Evolutionary conservation across 768 basidiomycete genomes (phyloP).

Genomic region (Phanerodontia chrysosporium): DNA sequence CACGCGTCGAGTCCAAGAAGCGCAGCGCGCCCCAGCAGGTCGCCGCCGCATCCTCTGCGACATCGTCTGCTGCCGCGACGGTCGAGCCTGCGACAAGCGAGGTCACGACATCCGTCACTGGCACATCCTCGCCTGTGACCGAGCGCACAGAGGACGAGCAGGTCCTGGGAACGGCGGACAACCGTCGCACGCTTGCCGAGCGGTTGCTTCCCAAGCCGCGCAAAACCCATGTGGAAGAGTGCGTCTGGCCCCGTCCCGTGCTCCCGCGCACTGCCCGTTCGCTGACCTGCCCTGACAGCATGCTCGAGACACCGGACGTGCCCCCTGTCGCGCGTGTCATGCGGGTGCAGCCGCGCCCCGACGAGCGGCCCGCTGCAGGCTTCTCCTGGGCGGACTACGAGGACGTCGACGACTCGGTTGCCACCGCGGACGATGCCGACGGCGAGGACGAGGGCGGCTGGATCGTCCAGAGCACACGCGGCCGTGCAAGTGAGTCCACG

Average conservation of each 20-base stretch:
- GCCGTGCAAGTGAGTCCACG: conserved; percentile 29
- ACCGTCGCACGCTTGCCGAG: conserved; percentile 50
- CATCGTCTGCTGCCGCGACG: conserved; percentile 39
- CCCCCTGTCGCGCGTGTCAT: conserved; percentile 60
- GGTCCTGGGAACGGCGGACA: conserved; percentile 12
- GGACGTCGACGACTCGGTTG: conserved; percentile 40
- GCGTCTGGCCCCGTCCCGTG: conserved; percentile 23
- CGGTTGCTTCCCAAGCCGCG: conserved; percentile 58
- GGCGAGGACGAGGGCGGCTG: conserved; percentile 74
- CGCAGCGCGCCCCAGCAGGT: conserved; percentile 15
- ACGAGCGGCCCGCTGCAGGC: conserved; percentile 56
- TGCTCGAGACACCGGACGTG: conserved; percentile 57
- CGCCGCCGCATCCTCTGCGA: conserved; percentile 8
- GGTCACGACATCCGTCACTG: conserved; percentile 39
- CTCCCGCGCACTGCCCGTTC: background rate
- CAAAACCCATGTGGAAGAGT: conserved; percentile 72
- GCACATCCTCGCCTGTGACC: conserved; percentile 33
- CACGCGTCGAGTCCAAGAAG: conserved; percentile 56
- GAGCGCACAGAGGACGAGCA: conserved; percentile 27
- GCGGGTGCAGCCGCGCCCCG: conserved; percentile 56
- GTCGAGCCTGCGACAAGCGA: too few relatives aligned
- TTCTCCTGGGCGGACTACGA: conserved; percentile 81
- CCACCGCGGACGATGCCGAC: conserved; percentile 53
- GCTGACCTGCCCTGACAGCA: conserved; percentile 36
- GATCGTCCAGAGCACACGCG: conserved; percentile 67